Evolutionary conservation across 345 rosid species (phyloP), one percentile per base, ranked within the genome.

Genomic region (Draba incana): DNA sequence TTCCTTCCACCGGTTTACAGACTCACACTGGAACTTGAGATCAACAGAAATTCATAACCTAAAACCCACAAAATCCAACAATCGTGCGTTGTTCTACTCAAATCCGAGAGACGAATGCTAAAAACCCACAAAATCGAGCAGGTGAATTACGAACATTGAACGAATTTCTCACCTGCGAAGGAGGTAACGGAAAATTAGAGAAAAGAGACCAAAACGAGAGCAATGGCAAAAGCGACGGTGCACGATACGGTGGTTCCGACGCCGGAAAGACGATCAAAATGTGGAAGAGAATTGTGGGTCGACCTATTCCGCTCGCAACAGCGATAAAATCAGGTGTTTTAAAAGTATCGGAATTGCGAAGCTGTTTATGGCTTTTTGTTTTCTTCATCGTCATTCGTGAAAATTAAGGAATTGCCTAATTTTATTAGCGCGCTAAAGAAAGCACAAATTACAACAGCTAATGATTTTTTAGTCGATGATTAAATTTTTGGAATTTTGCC

Each of bases 401-500:
- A 33, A 35, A 44, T 53, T 53, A 11, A 27, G 63, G 39, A 35
- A 54, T 62, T 62, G 15, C 46, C 77, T 72, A 72, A 72, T 64
- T 35, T 27, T 72, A 45, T 72, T 64, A 72, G 65, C 70, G 76
- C 76, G 57, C 76, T 71, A 71, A 64, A 71, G 12, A 46, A 63
- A 55, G 64, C 76, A 33, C 53, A 14, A 27, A 0, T 50, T 51
- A 38, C 50, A 50, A 33, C 44, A 39, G 37, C 52, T 30, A 25
- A 47, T 57, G 15, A 27, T 8, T 39, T 45, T 25, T 45, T 16
- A 15, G 24, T 25, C n/a, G 46, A 48, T 49, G 9, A 9, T 43
- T 27, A n/a, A 44, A 2, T 0, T 12, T 12, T 16, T 46, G 7
- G 50, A 46, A 25, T 55, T 54, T 10, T 56, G 12, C 39, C 14